These are phyloP conservation scores for Sarocladium brachiariae DNA, from an alignment of 2,329 filamentous ascomycete species.

Conservation along the genomic window DNA sequence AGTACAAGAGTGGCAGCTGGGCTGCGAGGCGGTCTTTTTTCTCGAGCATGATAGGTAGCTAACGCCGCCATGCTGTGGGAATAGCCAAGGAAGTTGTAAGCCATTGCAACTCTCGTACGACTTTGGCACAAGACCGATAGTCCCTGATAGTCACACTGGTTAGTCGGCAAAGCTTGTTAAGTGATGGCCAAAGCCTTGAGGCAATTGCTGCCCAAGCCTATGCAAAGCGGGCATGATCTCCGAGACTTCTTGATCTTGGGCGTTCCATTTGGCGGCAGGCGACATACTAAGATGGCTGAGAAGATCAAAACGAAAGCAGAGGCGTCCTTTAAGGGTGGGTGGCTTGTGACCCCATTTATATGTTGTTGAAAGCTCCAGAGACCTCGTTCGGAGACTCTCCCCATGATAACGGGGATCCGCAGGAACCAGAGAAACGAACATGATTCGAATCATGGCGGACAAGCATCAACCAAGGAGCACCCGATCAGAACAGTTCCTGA, in stretches of 20 bases:
- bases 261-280: too few relatives aligned
- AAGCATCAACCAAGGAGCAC: slow-evolving; percentile 2
- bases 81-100: not conserved
- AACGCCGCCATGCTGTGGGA: not conserved
- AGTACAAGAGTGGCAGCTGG: not conserved
- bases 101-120: not conserved
- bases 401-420: too few relatives aligned
- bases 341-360: not conserved
- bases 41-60: not conserved
- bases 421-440: too few relatives aligned
- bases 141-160: not conserved
- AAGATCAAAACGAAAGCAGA: too few relatives aligned
- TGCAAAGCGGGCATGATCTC: not conserved
- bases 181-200: not conserved
- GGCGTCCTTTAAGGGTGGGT: too few relatives aligned
- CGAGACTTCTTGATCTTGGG: too few relatives aligned
- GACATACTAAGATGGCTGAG: too few relatives aligned
- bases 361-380: not conserved
- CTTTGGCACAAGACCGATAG: not conserved
- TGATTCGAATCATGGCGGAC: not conserved
- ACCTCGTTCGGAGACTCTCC: too few relatives aligned
- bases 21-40: not conserved
- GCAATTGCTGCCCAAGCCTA: slow-evolving; percentile 3
- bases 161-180: not conserved
- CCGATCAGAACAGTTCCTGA: not conserved